Base-by-base conservation (phyloP, 2,329 filamentous ascomycete species). In the Fusarium siculi region DNA sequence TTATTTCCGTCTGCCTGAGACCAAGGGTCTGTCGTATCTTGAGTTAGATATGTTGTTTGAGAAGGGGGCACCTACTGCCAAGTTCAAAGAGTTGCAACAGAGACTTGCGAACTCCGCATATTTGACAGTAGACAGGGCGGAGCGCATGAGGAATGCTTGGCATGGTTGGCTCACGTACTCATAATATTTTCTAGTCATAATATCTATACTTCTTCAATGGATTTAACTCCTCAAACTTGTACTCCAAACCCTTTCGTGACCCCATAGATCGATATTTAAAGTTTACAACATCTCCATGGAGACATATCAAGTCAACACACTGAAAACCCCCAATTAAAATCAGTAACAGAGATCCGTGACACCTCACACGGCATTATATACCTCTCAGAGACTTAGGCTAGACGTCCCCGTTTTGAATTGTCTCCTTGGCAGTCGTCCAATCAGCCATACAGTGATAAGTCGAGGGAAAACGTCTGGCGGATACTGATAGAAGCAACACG, bases 41-140 rank as follows among this genome's bases (percentile, higher is more conserved):
- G 77, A 79, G 37, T 32, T 79, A 15, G 76, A 79, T 39, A 71
- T 79, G 36, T 66, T 79, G 30, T 79, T 79, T 46, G 78, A 79
- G 46, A 68, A 69, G 46, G 67, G 63, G 2, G 70, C 78, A 1
- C 72, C 75, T 7, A 76, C 78, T 0, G 56, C 63, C 2, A 72
- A 77, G 50, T 77, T 91, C 70, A 65, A 63, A 15, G 54, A 69
- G 36, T 32, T 75, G 16, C 73, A 73, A 25, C 65, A 62, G 11
- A 67, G 70, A 30, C 28, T 76, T 18, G 66, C 66, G 1, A 67
- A 76, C 25, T 73, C 74, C 2, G 69, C 74, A 1, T 76, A 76
- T 36, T 28, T 75, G 19, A 74, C 74, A 3, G 63, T 63, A 1
- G 62, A 70, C 1, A 55, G 67, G 7, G 72, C 72, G 1, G 72